phyloP scores from a whole-genome alignment of 2,329 filamentous ascomycete species.

The Penicillium brasilianum region DNA sequence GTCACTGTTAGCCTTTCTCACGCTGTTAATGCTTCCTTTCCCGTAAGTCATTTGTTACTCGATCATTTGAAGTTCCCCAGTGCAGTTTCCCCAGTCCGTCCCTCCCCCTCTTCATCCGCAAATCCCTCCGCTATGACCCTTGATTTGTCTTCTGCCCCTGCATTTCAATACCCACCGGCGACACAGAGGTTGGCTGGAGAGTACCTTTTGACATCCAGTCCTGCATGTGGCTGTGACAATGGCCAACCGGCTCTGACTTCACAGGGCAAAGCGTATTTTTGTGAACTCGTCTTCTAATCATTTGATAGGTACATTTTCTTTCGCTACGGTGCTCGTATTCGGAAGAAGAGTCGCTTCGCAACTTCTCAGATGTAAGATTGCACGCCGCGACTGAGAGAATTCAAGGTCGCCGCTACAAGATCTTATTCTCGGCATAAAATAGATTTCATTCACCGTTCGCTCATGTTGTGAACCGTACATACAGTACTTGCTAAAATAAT shows the following conservation, averaged over 20 bases:
- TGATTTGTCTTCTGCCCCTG: constrained; percentile 11
- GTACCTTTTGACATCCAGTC: constrained; percentile 4
- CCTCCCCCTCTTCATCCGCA: constrained; percentile 2
- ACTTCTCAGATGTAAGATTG: constrained; percentile 33
- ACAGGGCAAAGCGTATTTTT: neutral
- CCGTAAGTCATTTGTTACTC: constrained; percentile 44
- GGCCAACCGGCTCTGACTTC: neutral
- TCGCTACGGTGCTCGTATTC: constrained; percentile 48
- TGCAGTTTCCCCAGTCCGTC: neutral
- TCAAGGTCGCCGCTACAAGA: neutral
- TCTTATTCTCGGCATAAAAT: neutral
- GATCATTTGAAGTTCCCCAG: neutral
- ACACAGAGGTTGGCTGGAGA: neutral
- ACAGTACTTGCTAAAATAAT: neutral
- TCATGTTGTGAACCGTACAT: neutral
- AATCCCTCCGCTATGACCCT: constrained; percentile 16
- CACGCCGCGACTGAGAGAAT: neutral
- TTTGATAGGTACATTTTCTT: constrained; percentile 50
- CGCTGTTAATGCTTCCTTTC: constrained; percentile 51
- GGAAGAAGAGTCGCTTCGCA: constrained; percentile 49
- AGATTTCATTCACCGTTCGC: neutral
- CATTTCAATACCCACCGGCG: constrained; percentile 13
- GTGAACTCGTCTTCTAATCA: neutral
- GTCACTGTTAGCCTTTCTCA: constrained; percentile 50
- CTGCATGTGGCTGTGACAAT: constrained; percentile 12